Evolutionary conservation across 768 basidiomycete genomes (phyloP).

Genomic region (Suillus fuscotomentosus): DNA sequence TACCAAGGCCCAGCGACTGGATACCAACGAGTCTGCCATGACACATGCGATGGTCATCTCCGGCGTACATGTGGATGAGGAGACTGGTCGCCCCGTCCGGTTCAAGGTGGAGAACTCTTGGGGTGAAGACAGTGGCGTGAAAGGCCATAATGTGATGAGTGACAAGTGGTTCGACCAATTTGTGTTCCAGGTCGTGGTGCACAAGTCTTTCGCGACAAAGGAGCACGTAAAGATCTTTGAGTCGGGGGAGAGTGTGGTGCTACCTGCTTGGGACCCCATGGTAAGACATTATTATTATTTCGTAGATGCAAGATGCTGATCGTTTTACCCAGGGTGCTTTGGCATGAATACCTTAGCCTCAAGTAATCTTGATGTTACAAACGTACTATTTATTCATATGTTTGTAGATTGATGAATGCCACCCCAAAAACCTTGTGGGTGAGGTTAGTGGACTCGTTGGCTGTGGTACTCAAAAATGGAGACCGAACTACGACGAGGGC

Average conservation of each 20-base stretch:
- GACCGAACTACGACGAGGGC: background rate
- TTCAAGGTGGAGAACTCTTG: conserved; percentile 98
- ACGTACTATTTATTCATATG: conserved; percentile 6
- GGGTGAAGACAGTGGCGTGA: conserved; percentile 74
- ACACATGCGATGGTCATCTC: conserved; percentile 91
- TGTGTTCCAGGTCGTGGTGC: conserved; percentile 93
- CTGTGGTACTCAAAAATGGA: background rate
- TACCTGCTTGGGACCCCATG: conserved; percentile 82
- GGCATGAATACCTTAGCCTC: conserved; percentile 33
- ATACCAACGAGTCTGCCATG: conserved; percentile 84
- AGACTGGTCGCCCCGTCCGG: conserved; percentile 69
- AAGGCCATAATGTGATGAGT: conserved; percentile 92
- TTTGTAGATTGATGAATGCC: background rate
- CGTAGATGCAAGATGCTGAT: background rate
- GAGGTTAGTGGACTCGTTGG: background rate
- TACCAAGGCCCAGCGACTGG: conserved; percentile 82
- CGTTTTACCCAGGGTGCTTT: conserved; percentile 7
- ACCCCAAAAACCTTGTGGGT: background rate
- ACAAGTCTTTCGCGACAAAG: conserved; percentile 73
- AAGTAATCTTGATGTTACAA: conserved; percentile 40
- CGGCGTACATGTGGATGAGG: conserved; percentile 81
- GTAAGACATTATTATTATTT: conserved; percentile 13
- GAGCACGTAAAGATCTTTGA: conserved; percentile 84
- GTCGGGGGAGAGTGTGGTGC: conserved; percentile 54
- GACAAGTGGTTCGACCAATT: conserved; percentile 93